These are phyloP conservation scores for Aspergillus arachidicola DNA, from an alignment of 2,329 filamentous ascomycete genomes.

Conservation along the genomic window DNA sequence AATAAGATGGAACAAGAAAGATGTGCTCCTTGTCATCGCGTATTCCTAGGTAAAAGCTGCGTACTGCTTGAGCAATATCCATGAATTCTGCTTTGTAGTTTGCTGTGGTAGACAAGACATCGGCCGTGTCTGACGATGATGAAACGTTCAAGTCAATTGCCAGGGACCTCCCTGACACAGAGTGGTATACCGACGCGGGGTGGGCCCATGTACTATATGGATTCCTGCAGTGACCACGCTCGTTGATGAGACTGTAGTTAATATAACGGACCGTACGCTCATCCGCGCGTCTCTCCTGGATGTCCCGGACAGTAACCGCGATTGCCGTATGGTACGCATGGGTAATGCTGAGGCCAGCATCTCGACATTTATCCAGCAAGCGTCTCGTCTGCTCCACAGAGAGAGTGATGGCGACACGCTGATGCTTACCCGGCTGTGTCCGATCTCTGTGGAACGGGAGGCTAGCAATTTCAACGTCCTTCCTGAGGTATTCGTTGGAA, in stretches of 20 bases:
- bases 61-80: conserved; percentile 14
- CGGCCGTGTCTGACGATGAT: not conserved
- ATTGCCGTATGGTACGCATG: conserved; percentile 30
- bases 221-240: conserved; percentile 21
- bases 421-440: conserved; percentile 22
- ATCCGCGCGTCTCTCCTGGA: conserved; percentile 12
- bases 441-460: conserved; percentile 17
- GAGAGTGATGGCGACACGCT: conserved; percentile 22
- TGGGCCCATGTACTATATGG: conserved; percentile 23
- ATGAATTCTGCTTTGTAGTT: conserved; percentile 11
- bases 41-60: conserved; percentile 22
- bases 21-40: conserved; percentile 25
- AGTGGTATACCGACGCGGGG: conserved; percentile 27
- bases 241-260: conserved; percentile 28
- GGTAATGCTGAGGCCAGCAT: conserved; percentile 20
- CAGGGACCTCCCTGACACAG: conserved; percentile 25
- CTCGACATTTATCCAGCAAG: conserved; percentile 20
- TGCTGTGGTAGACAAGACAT: not conserved
- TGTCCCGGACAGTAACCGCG: conserved; percentile 21
- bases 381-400: conserved; percentile 14
- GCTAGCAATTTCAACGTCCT: conserved; percentile 21
- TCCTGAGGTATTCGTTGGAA: conserved; percentile 16
- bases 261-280: conserved; percentile 26
- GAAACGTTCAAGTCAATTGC: conserved; percentile 23
- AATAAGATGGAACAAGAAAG: conserved; percentile 22